These are phyloP conservation scores for Xylaria cubensis DNA, from an alignment of 495 filamentous ascomycete genomes.

Conservation along the genomic window DNA sequence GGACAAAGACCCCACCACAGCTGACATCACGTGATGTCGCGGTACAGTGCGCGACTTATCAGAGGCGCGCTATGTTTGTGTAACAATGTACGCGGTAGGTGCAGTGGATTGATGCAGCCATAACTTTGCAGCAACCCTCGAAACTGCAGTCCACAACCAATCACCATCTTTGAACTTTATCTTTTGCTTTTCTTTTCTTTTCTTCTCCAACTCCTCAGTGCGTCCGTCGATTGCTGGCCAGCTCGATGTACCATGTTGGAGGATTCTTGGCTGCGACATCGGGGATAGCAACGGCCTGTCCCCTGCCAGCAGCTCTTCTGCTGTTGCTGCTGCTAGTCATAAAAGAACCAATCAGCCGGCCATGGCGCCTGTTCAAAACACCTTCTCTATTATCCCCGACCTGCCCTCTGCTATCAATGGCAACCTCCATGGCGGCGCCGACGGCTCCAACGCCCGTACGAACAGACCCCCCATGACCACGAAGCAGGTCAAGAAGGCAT, in stretches of 20 bases:
- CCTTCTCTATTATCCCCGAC: slow-evolving; percentile 42
- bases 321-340: background rate
- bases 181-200: background rate
- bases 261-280: slow-evolving; percentile 7
- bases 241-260: slow-evolving; percentile 16
- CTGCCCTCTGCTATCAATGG: slow-evolving; percentile 35
- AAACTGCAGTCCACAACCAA: background rate
- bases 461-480: slow-evolving; percentile 52
- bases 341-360: background rate
- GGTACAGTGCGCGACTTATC: no score
- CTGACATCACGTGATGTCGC: no score
- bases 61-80: no score
- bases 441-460: slow-evolving; percentile 11
- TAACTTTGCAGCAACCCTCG: background rate
- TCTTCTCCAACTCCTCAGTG: background rate
- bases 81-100: no score
- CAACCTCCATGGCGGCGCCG: slow-evolving; percentile 5
- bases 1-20: no score
- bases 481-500: slow-evolving; percentile 51
- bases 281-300: slow-evolving; percentile 9
- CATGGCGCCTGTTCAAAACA: slow-evolving; percentile 42
- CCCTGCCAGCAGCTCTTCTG: background rate
- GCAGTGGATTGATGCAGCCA: no score
- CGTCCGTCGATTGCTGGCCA: no score
- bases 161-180: background rate